phyloP scores from a whole-genome alignment of 352 stramenopile genomes.

The Pythium oligandrum region DNA sequence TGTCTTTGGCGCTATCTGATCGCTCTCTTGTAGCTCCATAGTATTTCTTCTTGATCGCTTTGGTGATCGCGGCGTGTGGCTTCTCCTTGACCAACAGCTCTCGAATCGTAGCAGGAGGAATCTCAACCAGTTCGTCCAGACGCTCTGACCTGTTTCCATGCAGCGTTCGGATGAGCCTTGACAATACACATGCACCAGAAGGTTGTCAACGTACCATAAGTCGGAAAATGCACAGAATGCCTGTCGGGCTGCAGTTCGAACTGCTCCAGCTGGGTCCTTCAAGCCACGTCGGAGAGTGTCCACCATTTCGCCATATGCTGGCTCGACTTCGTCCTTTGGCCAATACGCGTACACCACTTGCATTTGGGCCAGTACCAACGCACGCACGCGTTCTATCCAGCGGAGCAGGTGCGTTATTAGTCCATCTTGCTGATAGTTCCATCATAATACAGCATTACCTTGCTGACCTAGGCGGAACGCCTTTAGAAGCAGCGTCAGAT shows the following conservation, averaged over 20 bases:
- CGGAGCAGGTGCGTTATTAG: background rate
- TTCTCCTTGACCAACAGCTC: constrained; percentile 46
- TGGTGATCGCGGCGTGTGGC: constrained; percentile 30
- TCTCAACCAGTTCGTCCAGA: constrained; percentile 38
- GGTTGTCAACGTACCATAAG: constrained; percentile 34
- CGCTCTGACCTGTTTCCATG: constrained; percentile 33
- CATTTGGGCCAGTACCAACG: constrained; percentile 57
- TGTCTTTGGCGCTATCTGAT: background rate
- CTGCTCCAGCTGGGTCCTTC: constrained; percentile 30
- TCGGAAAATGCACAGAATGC: constrained; percentile 37
- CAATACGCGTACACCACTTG: constrained; percentile 50
- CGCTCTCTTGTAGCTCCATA: background rate
- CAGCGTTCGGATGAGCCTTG: background rate
- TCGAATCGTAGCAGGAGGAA: constrained; percentile 33
- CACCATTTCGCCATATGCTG: constrained; percentile 41
- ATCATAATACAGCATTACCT: constrained; percentile 17
- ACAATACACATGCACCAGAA: background rate
- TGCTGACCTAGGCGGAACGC: constrained; percentile 39
- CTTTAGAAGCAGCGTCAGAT: constrained; percentile 41
- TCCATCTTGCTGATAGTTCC: background rate
- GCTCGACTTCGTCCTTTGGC: constrained; percentile 37
- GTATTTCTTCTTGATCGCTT: constrained; percentile 35
- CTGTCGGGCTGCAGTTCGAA: constrained; percentile 43
- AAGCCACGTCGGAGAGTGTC: constrained; percentile 46
- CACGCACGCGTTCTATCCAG: constrained; percentile 37